These are phyloP conservation scores for Alternaria consortialis DNA, from an alignment of 2,329 filamentous ascomycete genomes.

Conservation along the genomic window DNA sequence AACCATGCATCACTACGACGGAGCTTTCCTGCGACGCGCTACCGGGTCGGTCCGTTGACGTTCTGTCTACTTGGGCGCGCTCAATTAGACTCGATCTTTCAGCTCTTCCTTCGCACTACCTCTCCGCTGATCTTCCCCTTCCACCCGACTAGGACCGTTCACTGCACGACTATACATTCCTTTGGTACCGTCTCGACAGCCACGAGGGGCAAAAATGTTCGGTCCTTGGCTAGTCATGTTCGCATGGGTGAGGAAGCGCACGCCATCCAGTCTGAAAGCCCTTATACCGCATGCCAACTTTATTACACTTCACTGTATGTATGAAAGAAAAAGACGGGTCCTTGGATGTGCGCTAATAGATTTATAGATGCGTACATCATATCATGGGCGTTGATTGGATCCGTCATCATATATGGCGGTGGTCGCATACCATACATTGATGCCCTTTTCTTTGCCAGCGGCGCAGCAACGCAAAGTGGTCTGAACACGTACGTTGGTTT, in stretches of 20 bases:
- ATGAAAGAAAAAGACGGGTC: too few relatives aligned
- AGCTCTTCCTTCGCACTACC: slow-evolving; percentile 11
- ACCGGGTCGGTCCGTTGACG: slow-evolving; percentile 37
- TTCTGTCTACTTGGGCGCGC: slow-evolving; percentile 11
- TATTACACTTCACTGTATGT: slow-evolving; percentile 77
- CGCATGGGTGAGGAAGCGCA: slow-evolving; percentile 39
- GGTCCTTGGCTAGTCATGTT: slow-evolving; percentile 41
- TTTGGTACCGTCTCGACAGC: slow-evolving; percentile 1
- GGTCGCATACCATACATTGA: slow-evolving; percentile 80
- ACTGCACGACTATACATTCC: neutral
- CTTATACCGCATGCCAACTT: slow-evolving; percentile 76
- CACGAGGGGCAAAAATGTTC: slow-evolving; percentile 36
- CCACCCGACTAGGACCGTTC: neutral
- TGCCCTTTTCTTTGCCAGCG: slow-evolving; percentile 86
- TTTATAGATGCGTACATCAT: slow-evolving; percentile 80
- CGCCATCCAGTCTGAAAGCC: slow-evolving; percentile 31
- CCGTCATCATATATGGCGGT: slow-evolving; percentile 76
- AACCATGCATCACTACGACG: slow-evolving; percentile 17
- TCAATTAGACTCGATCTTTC: slow-evolving; percentile 11
- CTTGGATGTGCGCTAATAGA: slow-evolving; percentile 16
- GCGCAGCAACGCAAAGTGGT: slow-evolving; percentile 89
- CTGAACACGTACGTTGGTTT: slow-evolving; percentile 72
- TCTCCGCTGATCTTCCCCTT: neutral
- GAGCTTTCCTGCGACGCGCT: slow-evolving; percentile 22
- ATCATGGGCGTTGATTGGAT: slow-evolving; percentile 74